phyloP scores from a whole-genome alignment of 352 stramenopile genomes.

The Hyaloperonospora arabidopsidis region DNA sequence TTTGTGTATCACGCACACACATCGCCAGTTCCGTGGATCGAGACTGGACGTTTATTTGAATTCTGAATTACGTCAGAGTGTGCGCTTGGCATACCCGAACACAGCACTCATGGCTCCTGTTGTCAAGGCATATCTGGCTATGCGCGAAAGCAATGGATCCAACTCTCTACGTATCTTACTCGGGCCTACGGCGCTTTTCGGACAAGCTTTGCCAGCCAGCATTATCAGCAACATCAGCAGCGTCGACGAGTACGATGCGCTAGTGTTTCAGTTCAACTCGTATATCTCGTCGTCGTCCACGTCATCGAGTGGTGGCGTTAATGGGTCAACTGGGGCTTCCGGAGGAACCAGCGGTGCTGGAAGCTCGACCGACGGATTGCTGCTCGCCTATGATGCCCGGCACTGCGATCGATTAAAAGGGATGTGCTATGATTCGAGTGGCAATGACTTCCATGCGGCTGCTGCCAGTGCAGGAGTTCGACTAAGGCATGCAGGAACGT shows the following conservation, averaged over 20 bases:
- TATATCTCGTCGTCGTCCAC: constrained; percentile 65
- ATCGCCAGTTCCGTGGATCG: constrained; percentile 73
- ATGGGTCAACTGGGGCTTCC: constrained; percentile 16
- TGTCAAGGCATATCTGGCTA: constrained; percentile 70
- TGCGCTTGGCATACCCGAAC: constrained; percentile 73
- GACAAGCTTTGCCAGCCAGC: constrained; percentile 46
- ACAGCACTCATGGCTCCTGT: constrained; percentile 66
- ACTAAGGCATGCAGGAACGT: constrained; percentile 52
- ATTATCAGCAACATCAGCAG: constrained; percentile 64
- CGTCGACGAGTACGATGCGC: constrained; percentile 61
- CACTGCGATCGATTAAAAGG: constrained; percentile 56
- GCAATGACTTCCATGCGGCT: constrained; percentile 56
- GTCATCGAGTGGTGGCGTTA: constrained; percentile 33
- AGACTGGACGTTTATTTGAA: constrained; percentile 81
- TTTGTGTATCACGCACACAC: constrained; percentile 77
- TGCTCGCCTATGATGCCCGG: constrained; percentile 59
- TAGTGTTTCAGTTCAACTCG: constrained; percentile 74
- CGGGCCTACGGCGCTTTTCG: constrained; percentile 52
- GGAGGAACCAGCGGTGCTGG: constrained; percentile 20
- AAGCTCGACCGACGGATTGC: constrained; percentile 42
- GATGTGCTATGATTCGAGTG: constrained; percentile 61
- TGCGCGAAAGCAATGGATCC: constrained; percentile 62
- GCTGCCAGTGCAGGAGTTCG: constrained; percentile 49
- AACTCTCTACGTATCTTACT: constrained; percentile 55
- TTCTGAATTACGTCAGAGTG: constrained; percentile 58